Evolutionary conservation across 1,284 basidiomycete genomes (phyloP).

Genomic region (Naganishia cerealis): DNA sequence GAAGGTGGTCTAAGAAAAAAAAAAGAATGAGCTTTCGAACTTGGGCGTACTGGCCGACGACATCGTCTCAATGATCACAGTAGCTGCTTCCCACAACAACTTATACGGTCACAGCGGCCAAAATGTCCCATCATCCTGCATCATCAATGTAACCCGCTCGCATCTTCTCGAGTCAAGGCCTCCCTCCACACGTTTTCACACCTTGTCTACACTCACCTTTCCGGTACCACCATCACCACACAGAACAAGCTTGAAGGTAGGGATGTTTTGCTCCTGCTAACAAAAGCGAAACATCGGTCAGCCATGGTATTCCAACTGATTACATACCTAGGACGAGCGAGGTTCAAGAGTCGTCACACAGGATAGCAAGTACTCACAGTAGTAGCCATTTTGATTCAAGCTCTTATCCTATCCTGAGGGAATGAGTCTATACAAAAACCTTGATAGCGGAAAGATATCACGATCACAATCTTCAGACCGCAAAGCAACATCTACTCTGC

Average conservation of each 20-base stretch:
- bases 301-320: not conserved
- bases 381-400: conserved; percentile 21
- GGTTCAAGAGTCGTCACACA: not conserved
- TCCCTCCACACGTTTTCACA: not conserved
- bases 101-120: not conserved
- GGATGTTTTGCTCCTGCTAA: conserved; percentile 57
- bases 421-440: conserved; percentile 11
- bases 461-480: conserved; percentile 3
- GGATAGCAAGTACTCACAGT: conserved; percentile 3
- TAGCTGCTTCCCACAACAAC: not conserved
- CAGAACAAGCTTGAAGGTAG: conserved; percentile 95
- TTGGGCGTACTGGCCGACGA: not conserved
- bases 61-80: not conserved
- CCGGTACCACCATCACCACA: conserved; percentile 97
- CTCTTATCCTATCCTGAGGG: not conserved
- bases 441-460: not conserved
- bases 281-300: not conserved
- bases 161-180: not conserved
- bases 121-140: not conserved
- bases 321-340: not conserved
- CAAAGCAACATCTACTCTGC: conserved; percentile 22
- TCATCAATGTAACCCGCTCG: not conserved
- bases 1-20: conserved; percentile 73
- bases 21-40: conserved; percentile 29
- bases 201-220: conserved; percentile 47